phyloP scores from a whole-genome alignment of 768 basidiomycete species.

The Auricularia heimuer region DNA sequence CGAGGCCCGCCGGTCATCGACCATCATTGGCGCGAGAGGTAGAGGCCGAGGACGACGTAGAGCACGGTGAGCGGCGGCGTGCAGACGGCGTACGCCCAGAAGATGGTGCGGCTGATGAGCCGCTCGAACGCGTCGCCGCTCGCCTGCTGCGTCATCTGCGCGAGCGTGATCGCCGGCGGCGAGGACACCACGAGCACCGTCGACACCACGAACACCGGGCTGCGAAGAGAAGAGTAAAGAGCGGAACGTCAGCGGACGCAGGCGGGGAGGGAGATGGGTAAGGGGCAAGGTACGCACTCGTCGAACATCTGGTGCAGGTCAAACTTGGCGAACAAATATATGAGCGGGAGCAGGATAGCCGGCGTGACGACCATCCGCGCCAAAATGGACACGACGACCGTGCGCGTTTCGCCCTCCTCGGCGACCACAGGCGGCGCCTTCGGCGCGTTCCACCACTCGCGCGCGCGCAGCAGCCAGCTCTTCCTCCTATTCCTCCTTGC shows the following conservation, averaged over 20 bases:
- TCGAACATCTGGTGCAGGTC: slow-evolving; percentile 56
- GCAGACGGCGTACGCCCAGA: slow-evolving; percentile 84
- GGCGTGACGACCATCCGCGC: slow-evolving; percentile 86
- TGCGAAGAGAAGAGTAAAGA: slow-evolving; percentile 17
- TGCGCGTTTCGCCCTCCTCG: slow-evolving; percentile 62
- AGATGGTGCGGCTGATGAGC: slow-evolving; percentile 82
- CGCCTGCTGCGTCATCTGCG: slow-evolving; percentile 79
- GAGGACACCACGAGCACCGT: slow-evolving; percentile 75
- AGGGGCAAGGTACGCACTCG: slow-evolving; percentile 44
- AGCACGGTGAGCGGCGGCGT: slow-evolving; percentile 78
- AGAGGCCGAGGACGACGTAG: slow-evolving; percentile 69
- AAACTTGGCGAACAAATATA: slow-evolving; percentile 51
- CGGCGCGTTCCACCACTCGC: slow-evolving; percentile 3
- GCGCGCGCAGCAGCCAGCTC: slow-evolving; percentile 2
- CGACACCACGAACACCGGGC: slow-evolving; percentile 80
- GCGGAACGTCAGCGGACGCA: too few relatives aligned
- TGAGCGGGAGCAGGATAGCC: slow-evolving; percentile 61
- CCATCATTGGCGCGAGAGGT: slow-evolving; percentile 1
- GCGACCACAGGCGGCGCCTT: background rate
- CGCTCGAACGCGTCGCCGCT: slow-evolving; percentile 85
- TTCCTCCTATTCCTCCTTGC: slow-evolving; percentile 6
- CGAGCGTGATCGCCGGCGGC: slow-evolving; percentile 69
- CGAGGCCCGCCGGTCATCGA: too few relatives aligned
- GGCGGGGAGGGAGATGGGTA: slow-evolving; percentile 1
- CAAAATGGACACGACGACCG: slow-evolving; percentile 73